These are phyloP conservation scores for Zasmidium angulare DNA, from an alignment of 2,329 filamentous ascomycete genomes.

Conservation along the genomic window DNA sequence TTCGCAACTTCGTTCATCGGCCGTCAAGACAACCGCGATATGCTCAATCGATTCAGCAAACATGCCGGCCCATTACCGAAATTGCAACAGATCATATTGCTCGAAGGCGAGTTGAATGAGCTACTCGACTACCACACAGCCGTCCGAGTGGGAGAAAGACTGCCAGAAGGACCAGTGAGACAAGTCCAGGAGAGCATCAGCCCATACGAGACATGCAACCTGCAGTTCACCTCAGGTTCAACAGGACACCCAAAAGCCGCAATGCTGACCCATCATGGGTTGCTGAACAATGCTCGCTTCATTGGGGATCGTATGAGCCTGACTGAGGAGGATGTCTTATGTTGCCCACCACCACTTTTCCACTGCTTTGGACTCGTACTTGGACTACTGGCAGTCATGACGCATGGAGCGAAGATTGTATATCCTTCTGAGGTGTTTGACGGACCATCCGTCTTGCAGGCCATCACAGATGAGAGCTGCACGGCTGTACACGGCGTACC, in stretches of 20 bases:
- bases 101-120: slow-evolving; percentile 23
- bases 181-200: slow-evolving; percentile 57
- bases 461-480: slow-evolving; percentile 53
- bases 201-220: slow-evolving; percentile 68
- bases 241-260: slow-evolving; percentile 72
- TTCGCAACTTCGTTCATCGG: slow-evolving; percentile 72
- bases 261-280: slow-evolving; percentile 59
- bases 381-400: slow-evolving; percentile 69
- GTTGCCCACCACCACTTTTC: slow-evolving; percentile 80
- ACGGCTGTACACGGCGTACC: slow-evolving; percentile 78
- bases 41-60: slow-evolving; percentile 46
- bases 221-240: slow-evolving; percentile 75
- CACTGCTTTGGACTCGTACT: slow-evolving; percentile 83
- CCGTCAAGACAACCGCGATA: slow-evolving; percentile 60
- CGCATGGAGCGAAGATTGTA: slow-evolving; percentile 73
- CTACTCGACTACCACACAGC: slow-evolving; percentile 27
- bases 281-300: slow-evolving; percentile 31
- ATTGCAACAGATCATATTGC: slow-evolving; percentile 28
- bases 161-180: slow-evolving; percentile 53
- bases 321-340: slow-evolving; percentile 65
- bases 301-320: slow-evolving; percentile 70
- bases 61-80: slow-evolving; percentile 17
- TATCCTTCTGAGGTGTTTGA: slow-evolving; percentile 76
- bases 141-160: slow-evolving; percentile 46
- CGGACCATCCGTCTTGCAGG: slow-evolving; percentile 62